A percentile compares a stretch with the other conserved stretches of the same genome.
Evolutionary conservation across 139 green algal species (phyloP).

Genomic region (Microglena sp.): DNA sequence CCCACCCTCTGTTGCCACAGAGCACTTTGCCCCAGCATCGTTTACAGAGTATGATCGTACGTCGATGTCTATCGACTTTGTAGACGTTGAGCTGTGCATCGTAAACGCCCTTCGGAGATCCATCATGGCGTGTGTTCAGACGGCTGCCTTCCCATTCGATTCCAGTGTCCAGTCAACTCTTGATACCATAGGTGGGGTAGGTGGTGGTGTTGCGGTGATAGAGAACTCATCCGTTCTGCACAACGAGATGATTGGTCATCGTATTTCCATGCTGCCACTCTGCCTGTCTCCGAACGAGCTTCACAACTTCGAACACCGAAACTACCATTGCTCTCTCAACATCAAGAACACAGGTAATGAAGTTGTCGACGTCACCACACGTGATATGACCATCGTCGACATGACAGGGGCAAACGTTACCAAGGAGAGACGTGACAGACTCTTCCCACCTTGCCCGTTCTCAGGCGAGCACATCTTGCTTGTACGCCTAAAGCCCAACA

Average conservation of each 20-base stretch:
- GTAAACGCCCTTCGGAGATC: constrained; percentile 1
- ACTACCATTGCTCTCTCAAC: not conserved
- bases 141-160: not conserved
- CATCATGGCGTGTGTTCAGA: constrained; percentile 3
- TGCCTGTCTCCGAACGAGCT: constrained; percentile 2
- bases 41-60: too few relatives aligned
- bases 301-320: not conserved
- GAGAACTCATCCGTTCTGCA: constrained; percentile 8
- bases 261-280: constrained; percentile 1
- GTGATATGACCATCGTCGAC: not conserved
- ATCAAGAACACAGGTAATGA: not conserved
- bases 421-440: not conserved
- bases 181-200: too few relatives aligned
- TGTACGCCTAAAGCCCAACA: not conserved
- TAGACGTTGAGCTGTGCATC: constrained; percentile 3
- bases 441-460: not conserved
- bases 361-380: constrained; percentile 3
- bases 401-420: not conserved
- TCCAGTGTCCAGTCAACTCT: too few relatives aligned
- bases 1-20: too few relatives aligned
- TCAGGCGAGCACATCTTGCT: constrained; percentile 1
- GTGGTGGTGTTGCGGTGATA: not conserved
- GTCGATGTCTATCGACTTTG: not conserved
- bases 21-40: too few relatives aligned
- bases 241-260: constrained; percentile 11